phyloP scores from a whole-genome alignment of 352 stramenopile species.

The Phytophthora cajani region DNA sequence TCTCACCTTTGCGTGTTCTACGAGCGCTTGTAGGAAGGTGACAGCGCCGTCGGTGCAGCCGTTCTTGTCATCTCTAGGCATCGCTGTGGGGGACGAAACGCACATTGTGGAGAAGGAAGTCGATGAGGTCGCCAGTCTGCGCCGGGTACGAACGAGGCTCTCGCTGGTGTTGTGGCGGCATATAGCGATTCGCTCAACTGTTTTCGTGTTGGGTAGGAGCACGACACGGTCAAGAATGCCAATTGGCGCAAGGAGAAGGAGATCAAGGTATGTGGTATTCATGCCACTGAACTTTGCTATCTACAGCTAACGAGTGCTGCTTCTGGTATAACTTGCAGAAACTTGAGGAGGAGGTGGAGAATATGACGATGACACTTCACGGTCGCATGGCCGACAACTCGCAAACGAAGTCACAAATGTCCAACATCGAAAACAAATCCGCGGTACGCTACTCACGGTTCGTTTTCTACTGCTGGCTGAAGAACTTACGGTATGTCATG shows the following conservation, averaged over 20 bases:
- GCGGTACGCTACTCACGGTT: constrained; percentile 38
- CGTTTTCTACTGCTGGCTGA: background rate
- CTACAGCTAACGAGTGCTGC: background rate
- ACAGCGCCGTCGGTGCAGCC: constrained; percentile 72
- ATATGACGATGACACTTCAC: constrained; percentile 73
- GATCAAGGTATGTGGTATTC: constrained; percentile 49
- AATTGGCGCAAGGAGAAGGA: constrained; percentile 78
- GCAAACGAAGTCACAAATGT: constrained; percentile 66
- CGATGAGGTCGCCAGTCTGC: constrained; percentile 73
- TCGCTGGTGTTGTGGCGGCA: background rate
- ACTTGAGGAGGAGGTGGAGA: constrained; percentile 82
- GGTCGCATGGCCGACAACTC: constrained; percentile 62
- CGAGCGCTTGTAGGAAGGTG: constrained; percentile 49
- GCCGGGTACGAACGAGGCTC: constrained; percentile 42
- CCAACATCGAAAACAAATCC: constrained; percentile 81
- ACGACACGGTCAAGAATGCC: constrained; percentile 68
- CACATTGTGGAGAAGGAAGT: constrained; percentile 85
- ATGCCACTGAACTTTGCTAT: background rate
- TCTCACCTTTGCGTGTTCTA: background rate
- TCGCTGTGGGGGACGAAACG: constrained; percentile 73
- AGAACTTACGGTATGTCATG: background rate
- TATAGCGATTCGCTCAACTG: background rate
- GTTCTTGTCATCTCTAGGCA: constrained; percentile 78
- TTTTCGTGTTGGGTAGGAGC: constrained; percentile 43
- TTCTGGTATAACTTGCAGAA: constrained; percentile 35